Evolutionary conservation across 768 basidiomycete species (phyloP).

Genomic region (Strobilomyces confusus): DNA sequence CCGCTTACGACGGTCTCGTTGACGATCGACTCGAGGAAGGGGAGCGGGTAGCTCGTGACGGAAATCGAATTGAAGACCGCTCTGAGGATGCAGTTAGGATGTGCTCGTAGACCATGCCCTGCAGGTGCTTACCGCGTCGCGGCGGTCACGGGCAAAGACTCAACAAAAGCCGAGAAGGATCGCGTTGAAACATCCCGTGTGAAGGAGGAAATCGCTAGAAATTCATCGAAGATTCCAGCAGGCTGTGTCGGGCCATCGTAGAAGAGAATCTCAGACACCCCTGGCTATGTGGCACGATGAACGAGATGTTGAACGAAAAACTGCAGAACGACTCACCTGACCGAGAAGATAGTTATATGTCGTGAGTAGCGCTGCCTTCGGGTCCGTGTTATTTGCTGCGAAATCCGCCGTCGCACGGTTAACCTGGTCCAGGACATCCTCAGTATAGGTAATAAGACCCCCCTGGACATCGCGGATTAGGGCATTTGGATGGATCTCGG

Average conservation of each 20-base stretch:
- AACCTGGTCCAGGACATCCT: conserved; percentile 7
- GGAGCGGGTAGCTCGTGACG: background rate
- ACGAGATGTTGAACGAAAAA: conserved; percentile 7
- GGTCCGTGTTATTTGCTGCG: conserved; percentile 14
- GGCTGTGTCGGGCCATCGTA: conserved; percentile 44
- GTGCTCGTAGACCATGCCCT: background rate
- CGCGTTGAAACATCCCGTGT: conserved; percentile 2
- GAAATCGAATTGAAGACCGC: conserved; percentile 12
- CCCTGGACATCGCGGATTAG: conserved; percentile 34
- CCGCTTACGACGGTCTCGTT: conserved; percentile 17
- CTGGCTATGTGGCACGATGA: background rate
- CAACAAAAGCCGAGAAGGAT: conserved; percentile 16
- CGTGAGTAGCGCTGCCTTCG: conserved; percentile 36
- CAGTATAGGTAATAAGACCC: conserved; percentile 37
- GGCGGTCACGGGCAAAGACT: background rate
- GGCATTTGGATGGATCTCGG: background rate
- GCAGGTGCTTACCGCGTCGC: background rate
- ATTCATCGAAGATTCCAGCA: conserved; percentile 15
- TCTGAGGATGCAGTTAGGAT: background rate
- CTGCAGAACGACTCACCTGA: background rate
- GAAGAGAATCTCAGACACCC: conserved; percentile 39
- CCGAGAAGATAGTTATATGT: conserved; percentile 34
- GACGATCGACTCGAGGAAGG: conserved; percentile 15
- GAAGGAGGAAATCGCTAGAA: conserved; percentile 21
- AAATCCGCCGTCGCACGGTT: conserved; percentile 21